Conservation (phyloP, 495 filamentous ascomycete genomes). For the Gamarada debralockiae region DNA sequence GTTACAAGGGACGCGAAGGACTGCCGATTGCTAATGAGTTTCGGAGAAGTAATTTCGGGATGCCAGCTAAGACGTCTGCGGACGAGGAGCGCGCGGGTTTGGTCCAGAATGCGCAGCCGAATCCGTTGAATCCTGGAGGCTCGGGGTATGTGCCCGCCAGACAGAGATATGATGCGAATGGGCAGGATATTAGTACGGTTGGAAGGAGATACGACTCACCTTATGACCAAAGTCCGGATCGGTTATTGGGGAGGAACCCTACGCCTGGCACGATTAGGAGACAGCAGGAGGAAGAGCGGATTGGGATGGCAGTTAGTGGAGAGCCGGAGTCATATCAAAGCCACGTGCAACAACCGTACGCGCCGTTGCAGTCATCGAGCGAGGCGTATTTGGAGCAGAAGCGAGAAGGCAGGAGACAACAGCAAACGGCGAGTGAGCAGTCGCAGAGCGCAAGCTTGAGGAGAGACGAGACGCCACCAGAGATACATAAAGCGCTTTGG, state of each 20-base stretch:
- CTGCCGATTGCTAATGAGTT: conserved; percentile 41
- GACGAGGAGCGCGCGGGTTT: conserved; percentile 42
- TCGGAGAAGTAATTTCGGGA: conserved; percentile 35
- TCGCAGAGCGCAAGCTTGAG: conserved; percentile 14
- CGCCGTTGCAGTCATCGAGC: not conserved
- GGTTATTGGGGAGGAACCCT: conserved; percentile 10
- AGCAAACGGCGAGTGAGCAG: conserved; percentile 11
- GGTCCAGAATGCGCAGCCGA: conserved; percentile 43
- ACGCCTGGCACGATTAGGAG: conserved; percentile 8
- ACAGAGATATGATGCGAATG: conserved; percentile 20
- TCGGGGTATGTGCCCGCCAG: conserved; percentile 21
- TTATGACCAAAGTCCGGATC: conserved; percentile 10
- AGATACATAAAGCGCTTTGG: conserved; percentile 26
- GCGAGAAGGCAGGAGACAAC: conserved; percentile 14
- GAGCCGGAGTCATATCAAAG: conserved; percentile 27
- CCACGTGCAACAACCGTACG: conserved; percentile 1
- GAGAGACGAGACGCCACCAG: conserved; percentile 22
- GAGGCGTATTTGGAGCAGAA: conserved; percentile 16
- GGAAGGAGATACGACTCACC: conserved; percentile 4
- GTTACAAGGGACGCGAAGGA: conserved; percentile 30
- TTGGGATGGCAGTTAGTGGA: conserved; percentile 23
- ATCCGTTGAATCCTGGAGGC: conserved; percentile 29
- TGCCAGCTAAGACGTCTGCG: not conserved
- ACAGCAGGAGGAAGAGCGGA: conserved; percentile 1
- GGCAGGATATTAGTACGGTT: conserved; percentile 17